Conservation (phyloP, 2,329 filamentous ascomycete genomes). For the Sordariomycetes sp. region DNA sequence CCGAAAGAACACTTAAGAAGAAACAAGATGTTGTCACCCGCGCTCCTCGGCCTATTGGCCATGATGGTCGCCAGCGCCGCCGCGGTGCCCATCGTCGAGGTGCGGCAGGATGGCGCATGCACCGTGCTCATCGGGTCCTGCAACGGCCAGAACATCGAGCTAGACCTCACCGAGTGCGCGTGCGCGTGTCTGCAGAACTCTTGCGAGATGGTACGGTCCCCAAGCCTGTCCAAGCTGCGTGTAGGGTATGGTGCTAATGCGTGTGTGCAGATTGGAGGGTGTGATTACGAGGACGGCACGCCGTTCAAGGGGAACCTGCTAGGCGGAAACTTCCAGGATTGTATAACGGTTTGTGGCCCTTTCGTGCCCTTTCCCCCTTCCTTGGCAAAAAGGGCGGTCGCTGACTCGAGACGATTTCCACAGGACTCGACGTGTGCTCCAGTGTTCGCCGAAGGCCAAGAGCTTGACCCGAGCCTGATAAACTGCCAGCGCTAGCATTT, state of each 20-base stretch:
- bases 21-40: neutral
- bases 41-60: neutral
- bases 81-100: neutral
- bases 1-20: neutral
- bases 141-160: neutral
- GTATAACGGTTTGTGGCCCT: neutral
- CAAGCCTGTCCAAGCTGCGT: neutral
- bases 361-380: neutral
- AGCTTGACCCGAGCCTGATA: conserved; percentile 2
- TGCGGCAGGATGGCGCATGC: neutral
- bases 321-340: neutral
- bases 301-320: conserved; percentile 1
- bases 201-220: neutral
- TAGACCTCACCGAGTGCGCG: conserved; percentile 2
- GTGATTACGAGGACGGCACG: neutral
- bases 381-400: too few species aligned
- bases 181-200: conserved; percentile 1
- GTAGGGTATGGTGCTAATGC: neutral
- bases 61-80: neutral
- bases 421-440: neutral
- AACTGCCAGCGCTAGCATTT: neutral
- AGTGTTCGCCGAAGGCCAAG: conserved; percentile 1
- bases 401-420: neutral
- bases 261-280: neutral
- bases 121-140: neutral